Base-by-base conservation (phyloP, 1,284 basidiomycete species). In the Trichosporon ovoides region DNA sequence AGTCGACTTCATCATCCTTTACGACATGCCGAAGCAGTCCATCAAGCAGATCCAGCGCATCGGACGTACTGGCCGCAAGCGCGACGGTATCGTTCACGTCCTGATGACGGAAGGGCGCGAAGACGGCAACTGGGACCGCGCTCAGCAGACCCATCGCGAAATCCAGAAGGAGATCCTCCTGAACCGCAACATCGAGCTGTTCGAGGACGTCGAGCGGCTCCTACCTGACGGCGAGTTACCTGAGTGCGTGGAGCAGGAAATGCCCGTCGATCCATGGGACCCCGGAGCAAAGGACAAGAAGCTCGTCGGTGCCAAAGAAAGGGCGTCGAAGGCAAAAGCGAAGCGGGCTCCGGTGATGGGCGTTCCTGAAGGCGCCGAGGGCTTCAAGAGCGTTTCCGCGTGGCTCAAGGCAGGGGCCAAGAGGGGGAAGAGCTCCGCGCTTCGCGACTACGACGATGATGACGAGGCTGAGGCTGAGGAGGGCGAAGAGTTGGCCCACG, bases 21-120 rank as follows among this genome's bases (percentile, higher is more conserved):
- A 98, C 75, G 96, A 99, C 68, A 87, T 94, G 37, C 91, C 94
- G 68, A 97, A 95, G 78, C 91, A 91, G 13, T 89, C 94, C 1
- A 93, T 98, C 64, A 90, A 95, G 59, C 69, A 96, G 91, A 83
- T 99, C 16, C 96, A 99, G 83, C 88, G 96, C 20, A 84, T 97
- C 49, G 96, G 96, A 49, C 84, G 96, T 60, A 98, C 96, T 0
- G 96, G 96, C 18, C 88, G 96, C 55, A 94, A 95, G 75, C 85
- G 91, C 33, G 85, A 88, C 53, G 96, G 96, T 7, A 81, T 84
- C 59, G 89, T 99, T 35, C 91, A 95, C 68, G 89, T 96, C 9
- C 82, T 99, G n/a, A 87, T 97, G 67, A 85, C 93, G 10, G 89
- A 95, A 74, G 85, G 86, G 20, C 86, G 93, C 33, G 96, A 98